Conservation (phyloP, 1,139 yeast species). For the Hanseniaspora uvarum region DNA sequence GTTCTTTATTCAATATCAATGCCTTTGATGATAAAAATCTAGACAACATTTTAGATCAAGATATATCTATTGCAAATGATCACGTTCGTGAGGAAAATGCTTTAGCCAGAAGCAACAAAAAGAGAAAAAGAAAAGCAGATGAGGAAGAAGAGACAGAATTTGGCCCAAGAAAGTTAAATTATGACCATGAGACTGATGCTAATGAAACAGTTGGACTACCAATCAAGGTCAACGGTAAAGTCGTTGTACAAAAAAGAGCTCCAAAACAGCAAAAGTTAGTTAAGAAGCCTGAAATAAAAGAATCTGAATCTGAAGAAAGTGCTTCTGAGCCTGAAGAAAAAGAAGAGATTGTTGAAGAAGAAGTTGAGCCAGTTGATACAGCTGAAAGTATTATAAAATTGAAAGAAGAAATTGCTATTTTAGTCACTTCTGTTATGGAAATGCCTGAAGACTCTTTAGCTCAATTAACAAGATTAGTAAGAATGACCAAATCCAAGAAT, state of each 20-base stretch:
- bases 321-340: conserved; percentile 24
- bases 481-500: conserved; percentile 59
- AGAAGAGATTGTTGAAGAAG: conserved; percentile 26
- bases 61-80: conserved; percentile 16
- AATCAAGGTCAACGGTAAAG: conserved; percentile 60
- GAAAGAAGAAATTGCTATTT: conserved; percentile 74
- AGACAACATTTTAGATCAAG: conserved; percentile 23
- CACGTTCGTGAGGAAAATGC: conserved; percentile 20
- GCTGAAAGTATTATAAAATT: conserved; percentile 48
- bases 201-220: conserved; percentile 60
- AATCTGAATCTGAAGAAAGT: conserved; percentile 27
- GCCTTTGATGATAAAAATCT: conserved; percentile 27
- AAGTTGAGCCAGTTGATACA: conserved; percentile 37
- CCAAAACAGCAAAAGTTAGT: conserved; percentile 22
- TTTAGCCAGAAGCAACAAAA: conserved; percentile 20
- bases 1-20: conserved; percentile 39
- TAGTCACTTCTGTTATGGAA: conserved; percentile 69
- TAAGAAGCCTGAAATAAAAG: conserved; percentile 22
- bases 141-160: conserved; percentile 59
- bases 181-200: conserved; percentile 35
- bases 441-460: conserved; percentile 80
- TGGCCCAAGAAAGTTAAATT: conserved; percentile 47
- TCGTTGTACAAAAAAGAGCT: conserved; percentile 36
- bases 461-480: conserved; percentile 57
- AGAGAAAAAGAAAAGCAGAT: conserved; percentile 24